Evolutionary conservation across 2,329 filamentous ascomycete species (phyloP).

Genomic region (Meredithiella fracta): DNA sequence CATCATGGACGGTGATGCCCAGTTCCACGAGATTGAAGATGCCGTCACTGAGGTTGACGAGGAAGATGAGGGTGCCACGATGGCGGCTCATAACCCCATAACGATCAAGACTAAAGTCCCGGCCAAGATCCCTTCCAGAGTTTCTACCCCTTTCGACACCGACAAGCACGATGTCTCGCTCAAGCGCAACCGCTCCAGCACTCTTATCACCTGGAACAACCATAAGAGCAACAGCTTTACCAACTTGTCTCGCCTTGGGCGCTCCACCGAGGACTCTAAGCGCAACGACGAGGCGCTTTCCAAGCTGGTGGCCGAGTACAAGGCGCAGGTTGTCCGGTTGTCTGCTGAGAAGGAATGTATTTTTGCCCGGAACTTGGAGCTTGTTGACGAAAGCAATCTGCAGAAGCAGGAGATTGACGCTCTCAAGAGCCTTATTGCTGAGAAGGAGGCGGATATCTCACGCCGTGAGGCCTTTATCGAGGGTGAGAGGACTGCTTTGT

Average conservation of each 20-base stretch:
- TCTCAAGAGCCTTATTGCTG: neutral
- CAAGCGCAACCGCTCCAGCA: neutral
- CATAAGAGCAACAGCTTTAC: neutral
- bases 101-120: neutral
- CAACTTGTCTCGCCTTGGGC: neutral
- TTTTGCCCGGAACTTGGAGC: too few species aligned
- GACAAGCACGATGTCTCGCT: too few species aligned
- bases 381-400: too few species aligned
- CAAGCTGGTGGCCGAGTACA: too few species aligned
- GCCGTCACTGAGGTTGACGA: neutral
- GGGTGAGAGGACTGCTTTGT: neutral
- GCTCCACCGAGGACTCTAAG: neutral
- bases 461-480: neutral
- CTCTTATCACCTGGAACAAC: neutral
- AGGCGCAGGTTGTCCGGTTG: too few species aligned
- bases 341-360: too few species aligned
- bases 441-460: neutral
- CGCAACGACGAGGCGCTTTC: too few species aligned
- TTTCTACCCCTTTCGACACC: too few species aligned
- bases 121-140: too few species aligned
- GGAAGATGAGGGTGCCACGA: neutral
- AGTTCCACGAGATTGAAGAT: neutral
- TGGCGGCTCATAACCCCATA: neutral
- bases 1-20: neutral
- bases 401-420: neutral